Evolutionary conservation across 2,329 filamentous ascomycete genomes (phyloP).

Genomic region (Bimuria novae-zelandiae): DNA sequence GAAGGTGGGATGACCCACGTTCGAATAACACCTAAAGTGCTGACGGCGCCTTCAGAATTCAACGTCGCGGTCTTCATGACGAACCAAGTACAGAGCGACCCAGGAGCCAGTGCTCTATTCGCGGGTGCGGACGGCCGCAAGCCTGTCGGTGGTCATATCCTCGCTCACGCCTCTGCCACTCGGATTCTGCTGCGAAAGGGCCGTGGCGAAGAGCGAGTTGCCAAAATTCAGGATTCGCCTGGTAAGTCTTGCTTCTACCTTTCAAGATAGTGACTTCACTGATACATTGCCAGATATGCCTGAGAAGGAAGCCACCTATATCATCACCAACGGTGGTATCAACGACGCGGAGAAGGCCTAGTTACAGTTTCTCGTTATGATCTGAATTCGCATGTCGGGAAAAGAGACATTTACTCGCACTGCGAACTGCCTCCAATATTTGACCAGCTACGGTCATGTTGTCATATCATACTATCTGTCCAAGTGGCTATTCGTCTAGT

Average conservation of each 20-base stretch:
- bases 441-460: too few relatives aligned
- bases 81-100: slow-evolving; percentile 73
- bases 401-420: not conserved
- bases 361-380: slow-evolving; percentile 4
- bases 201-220: slow-evolving; percentile 70
- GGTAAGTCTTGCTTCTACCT: slow-evolving; percentile 49
- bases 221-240: slow-evolving; percentile 70
- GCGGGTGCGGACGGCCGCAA: slow-evolving; percentile 70
- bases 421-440: too few relatives aligned
- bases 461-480: too few relatives aligned
- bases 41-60: slow-evolving; percentile 56
- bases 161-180: slow-evolving; percentile 71
- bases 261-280: slow-evolving; percentile 20
- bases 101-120: slow-evolving; percentile 69
- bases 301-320: slow-evolving; percentile 70
- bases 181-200: slow-evolving; percentile 70
- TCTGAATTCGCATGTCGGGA: not conserved
- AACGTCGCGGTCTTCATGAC: slow-evolving; percentile 65
- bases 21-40: not conserved
- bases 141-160: slow-evolving; percentile 69
- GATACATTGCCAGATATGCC: slow-evolving; percentile 61
- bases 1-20: slow-evolving; percentile 53
- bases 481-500: too few relatives aligned
- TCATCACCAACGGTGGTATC: slow-evolving; percentile 72
- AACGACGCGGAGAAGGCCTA: slow-evolving; percentile 67